Base-by-base conservation (phyloP, 306 rosid genomes). In the Cicer chorassanicum region DNA sequence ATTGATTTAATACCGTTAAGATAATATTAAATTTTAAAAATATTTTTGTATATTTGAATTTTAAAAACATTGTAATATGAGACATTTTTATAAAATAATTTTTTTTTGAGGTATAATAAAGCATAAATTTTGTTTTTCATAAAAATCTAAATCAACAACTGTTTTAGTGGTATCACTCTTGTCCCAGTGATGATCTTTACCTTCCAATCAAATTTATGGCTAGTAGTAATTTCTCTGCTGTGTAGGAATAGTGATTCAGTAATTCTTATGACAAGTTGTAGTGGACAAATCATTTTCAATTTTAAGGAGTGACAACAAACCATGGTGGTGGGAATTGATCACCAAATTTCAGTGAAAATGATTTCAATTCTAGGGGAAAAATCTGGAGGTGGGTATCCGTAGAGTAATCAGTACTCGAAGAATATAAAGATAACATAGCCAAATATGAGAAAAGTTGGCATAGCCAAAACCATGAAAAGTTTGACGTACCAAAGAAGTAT, bases 331-430 rank as follows among this genome's bases (percentile, higher is more conserved):
- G 34, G 34, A 55, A 79, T 66, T 34, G 82, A 72, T 38, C 60
- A 19, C 61, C 68, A 67, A 76, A 44, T 14, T 72, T 50, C 3
- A 10, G 60, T 66, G 82, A 76, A 84, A 84, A 56, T 21, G 70
- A 72, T 51, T 19, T 39, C 46, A 70, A 76, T 79, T 61, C 49
- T 38, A 21, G 9, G 36, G 36, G 9, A 10, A 76, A 76, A 29
- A 29, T 29, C 15, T 68, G 64, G 53, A 12, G 64, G 51, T 73
- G 55, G 68, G 62, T 45, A 67, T 64, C 55, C 71, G 18, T 76
- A 21, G 77, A 84, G 87, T 84, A 54, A 66, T 34, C 18, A 45
- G 57, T 61, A 72, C 87, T 80, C 84, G 80, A 84, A 76, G 84
- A 76, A 80, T 80, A 67, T 60, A 38, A 59, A 48, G n/a, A 48